Percentiles rank a stretch among this genome's conserved stretches.
Conservation (phyloP, 345 rosid species). For the Psidium guajava region DNA sequence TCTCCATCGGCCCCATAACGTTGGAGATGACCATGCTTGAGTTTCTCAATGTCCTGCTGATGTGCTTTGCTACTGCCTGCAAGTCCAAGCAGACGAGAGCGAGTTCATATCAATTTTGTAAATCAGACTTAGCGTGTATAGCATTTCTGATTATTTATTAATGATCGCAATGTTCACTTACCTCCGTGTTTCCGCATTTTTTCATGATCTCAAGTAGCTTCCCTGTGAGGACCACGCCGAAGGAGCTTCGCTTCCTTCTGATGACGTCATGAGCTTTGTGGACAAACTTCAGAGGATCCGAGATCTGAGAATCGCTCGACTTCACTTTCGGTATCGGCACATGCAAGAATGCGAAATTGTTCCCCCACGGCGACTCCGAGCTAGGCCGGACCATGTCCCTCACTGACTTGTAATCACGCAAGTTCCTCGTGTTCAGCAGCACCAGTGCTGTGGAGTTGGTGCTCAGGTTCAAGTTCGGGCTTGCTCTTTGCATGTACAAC, state of each 20-base stretch:
- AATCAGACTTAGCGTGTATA: neutral
- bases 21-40: constrained; percentile 43
- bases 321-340: constrained; percentile 14
- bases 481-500: constrained; percentile 25
- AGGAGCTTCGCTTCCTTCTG: constrained; percentile 11
- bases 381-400: constrained; percentile 30
- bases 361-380: constrained; percentile 33
- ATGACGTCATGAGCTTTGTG: constrained; percentile 7
- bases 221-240: constrained; percentile 12
- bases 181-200: constrained; percentile 28
- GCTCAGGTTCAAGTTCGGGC: neutral
- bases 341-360: constrained; percentile 24
- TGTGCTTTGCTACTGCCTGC: constrained; percentile 12
- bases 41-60: constrained; percentile 25
- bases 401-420: constrained; percentile 31
- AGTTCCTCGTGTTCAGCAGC: constrained; percentile 32
- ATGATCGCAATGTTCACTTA: neutral
- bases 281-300: constrained; percentile 18
- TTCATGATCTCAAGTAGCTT: constrained; percentile 9
- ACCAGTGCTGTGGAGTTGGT: constrained; percentile 30
- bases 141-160: neutral
- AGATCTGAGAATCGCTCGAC: neutral
- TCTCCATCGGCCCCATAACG: constrained; percentile 32
- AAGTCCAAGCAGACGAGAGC: neutral
- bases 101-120: neutral